Evolutionary conservation across 768 basidiomycete genomes (phyloP), one percentile per base, ranked within the genome.

Genomic region (Amanita molliuscula): DNA sequence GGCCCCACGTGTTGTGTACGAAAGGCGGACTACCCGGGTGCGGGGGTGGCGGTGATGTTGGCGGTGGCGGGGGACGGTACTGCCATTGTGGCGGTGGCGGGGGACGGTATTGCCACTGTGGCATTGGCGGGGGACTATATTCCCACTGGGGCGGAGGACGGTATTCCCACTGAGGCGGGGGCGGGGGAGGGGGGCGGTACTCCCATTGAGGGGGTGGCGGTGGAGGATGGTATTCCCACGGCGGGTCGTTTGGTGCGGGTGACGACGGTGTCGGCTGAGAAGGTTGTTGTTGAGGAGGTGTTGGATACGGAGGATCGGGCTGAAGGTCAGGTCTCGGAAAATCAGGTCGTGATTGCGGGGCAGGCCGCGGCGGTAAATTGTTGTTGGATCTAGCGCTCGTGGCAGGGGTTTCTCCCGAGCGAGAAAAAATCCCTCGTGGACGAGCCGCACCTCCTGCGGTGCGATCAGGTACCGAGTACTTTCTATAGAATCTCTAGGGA

Each of bases 281-380:
- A 3, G 61, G 61, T 33, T 57, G 57, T 6, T 62, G 62, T 36
- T 45, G 54, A 13, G 45, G 58, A 25, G 60, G 55, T 15, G 55
- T 62, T 11, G 59, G 66, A 47, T 54, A 61, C 21, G 65, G 61
- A 46, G 58, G 52, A 51, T 76, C 76, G 3, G 78, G 73, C 35
- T 70, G 75, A 11, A 84, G 73, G 58, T 85, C 82, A 11, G 82
- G 83, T 43, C 83, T 70, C n/a, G 82, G 64, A 52, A 84, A 82
- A 9, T 47, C 45, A 8, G 52, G 58, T 28, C 64, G 52, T 36
- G 61, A 56, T 6, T 70, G 61, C 9, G 55, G 58, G 8, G 64
- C 63, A 6, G 67, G 72, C 8, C 62, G 65, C n/a, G 70, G 66
- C 9, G 68, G 65, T 5, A 64, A 59, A 6, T 65, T 15, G 60